Percentiles rank a stretch among this genome's conserved stretches.
Conservation (phyloP, 352 stramenopile species). For the Globisporangium splendens region DNA sequence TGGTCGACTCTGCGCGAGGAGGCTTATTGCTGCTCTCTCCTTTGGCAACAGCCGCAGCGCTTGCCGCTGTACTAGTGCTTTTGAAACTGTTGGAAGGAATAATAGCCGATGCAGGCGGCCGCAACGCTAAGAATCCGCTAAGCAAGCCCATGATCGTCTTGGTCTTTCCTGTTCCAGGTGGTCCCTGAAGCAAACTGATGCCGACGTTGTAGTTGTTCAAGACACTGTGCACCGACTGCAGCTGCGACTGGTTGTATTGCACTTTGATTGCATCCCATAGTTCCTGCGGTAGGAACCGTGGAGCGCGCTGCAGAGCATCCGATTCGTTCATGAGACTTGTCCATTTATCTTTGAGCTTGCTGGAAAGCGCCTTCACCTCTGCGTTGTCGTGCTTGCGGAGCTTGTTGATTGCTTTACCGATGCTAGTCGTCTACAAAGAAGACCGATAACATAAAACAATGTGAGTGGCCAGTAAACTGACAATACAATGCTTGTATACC, state of each 20-base stretch:
- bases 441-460: constrained; percentile 7
- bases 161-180: constrained; percentile 94
- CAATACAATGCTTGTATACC: background rate
- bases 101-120: constrained; percentile 45
- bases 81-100: constrained; percentile 18
- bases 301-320: constrained; percentile 48
- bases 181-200: constrained; percentile 92
- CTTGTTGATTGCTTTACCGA: constrained; percentile 84
- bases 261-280: constrained; percentile 71
- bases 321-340: constrained; percentile 68
- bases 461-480: constrained; percentile 1
- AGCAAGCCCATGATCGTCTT: constrained; percentile 89
- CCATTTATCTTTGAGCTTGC: constrained; percentile 75
- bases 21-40: background rate
- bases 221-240: constrained; percentile 85
- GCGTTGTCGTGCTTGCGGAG: constrained; percentile 70
- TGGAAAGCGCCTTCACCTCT: constrained; percentile 42
- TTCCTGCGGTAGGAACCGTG: constrained; percentile 55
- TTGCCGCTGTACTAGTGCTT: background rate
- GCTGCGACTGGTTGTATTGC: constrained; percentile 84
- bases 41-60: background rate
- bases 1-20: constrained; percentile 2
- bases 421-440: constrained; percentile 65
- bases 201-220: constrained; percentile 85
- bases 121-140: constrained; percentile 67